Base-by-base conservation (phyloP, 441 rosid genomes). In the Croton setiger region DNA sequence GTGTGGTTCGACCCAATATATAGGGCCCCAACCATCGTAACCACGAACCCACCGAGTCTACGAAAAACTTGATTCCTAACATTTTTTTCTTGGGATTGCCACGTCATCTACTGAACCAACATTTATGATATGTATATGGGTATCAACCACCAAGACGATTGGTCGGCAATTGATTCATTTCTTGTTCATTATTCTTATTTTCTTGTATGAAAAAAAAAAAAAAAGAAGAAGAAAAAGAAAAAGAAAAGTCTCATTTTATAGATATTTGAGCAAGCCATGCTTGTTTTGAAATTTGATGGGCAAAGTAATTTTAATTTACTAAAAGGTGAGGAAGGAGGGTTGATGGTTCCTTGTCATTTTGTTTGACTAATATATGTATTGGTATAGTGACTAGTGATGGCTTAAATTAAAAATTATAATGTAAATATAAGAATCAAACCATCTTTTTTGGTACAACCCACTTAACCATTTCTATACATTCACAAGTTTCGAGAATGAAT, bases 161-260 rank as follows among this genome's bases (percentile, higher is more conserved):
- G 83, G 84, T 76, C 83, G 81, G 78, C 76, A 60, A 23, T 62
- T 7, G 18, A 45, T 33, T 55, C 74, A 68, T 80, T 70, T n/a
- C 33, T 8, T 64, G 27, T 47, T 15, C 15, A 64, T 0, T 36
- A 2, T 43, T 43, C 9, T 43, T 43, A 2, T 43, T 43, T 43
- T 43, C 9, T 43, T 43, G 5, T 43, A 5, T 43, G 10, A 27
- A 53, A 48, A 27, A 49, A 39, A 15, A 43, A 4, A 21, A 18
- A 0, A 20, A 20, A 43, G 11, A 55, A 55, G n/a, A n/a, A n/a
- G n/a, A n/a, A n/a, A n/a, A n/a, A n/a, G n/a, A n/a, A n/a, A n/a
- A n/a, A n/a, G n/a, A n/a, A n/a, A n/a, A n/a, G n/a, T n/a, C 8
- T 59, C 15, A 3, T 23, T 36, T 48, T 58, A 60, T 68, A 35